Evolutionary conservation across 805 yeast species (phyloP).

Genomic region (Ogataea philodendri): DNA sequence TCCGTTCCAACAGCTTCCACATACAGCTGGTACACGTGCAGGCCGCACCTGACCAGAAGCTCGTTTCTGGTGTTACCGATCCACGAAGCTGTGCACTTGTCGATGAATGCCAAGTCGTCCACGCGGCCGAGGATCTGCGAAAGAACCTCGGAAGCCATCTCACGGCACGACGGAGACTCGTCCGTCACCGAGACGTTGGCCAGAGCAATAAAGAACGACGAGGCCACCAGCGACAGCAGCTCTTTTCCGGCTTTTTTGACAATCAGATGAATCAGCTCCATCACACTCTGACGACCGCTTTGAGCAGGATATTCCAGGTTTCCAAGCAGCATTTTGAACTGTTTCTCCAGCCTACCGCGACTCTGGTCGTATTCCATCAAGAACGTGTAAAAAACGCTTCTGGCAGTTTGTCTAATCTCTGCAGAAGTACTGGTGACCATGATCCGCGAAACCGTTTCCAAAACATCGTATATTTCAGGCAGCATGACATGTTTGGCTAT

Average conservation of each 20-base stretch:
- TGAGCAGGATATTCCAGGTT: slow-evolving; percentile 84
- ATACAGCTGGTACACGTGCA: slow-evolving; percentile 65
- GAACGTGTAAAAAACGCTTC: slow-evolving; percentile 80
- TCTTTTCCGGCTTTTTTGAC: slow-evolving; percentile 63
- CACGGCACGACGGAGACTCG: slow-evolving; percentile 74
- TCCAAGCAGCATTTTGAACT: slow-evolving; percentile 73
- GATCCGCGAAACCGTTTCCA: slow-evolving; percentile 75
- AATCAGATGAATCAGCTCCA: slow-evolving; percentile 78
- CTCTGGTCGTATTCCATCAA: slow-evolving; percentile 95
- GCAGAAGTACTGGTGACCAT: slow-evolving; percentile 88
- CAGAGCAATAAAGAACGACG: slow-evolving; percentile 80
- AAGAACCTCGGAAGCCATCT: slow-evolving; percentile 69
- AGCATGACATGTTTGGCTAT: slow-evolving; percentile 68
- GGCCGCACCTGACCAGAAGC: slow-evolving; percentile 67
- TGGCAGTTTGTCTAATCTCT: slow-evolving; percentile 78
- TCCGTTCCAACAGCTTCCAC: slow-evolving; percentile 47
- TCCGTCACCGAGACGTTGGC: slow-evolving; percentile 78
- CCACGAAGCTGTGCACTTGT: slow-evolving; percentile 58
- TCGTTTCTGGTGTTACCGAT: slow-evolving; percentile 50
- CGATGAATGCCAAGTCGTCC: slow-evolving; percentile 34
- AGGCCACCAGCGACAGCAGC: slow-evolving; percentile 55
- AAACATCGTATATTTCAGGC: slow-evolving; percentile 86
- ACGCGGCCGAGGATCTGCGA: slow-evolving; percentile 52
- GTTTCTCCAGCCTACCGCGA: slow-evolving; percentile 75
- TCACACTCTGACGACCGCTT: slow-evolving; percentile 82